These are phyloP conservation scores for Corchorus capsularis DNA, from an alignment of 345 rosid genomes.

Conservation along the genomic window DNA sequence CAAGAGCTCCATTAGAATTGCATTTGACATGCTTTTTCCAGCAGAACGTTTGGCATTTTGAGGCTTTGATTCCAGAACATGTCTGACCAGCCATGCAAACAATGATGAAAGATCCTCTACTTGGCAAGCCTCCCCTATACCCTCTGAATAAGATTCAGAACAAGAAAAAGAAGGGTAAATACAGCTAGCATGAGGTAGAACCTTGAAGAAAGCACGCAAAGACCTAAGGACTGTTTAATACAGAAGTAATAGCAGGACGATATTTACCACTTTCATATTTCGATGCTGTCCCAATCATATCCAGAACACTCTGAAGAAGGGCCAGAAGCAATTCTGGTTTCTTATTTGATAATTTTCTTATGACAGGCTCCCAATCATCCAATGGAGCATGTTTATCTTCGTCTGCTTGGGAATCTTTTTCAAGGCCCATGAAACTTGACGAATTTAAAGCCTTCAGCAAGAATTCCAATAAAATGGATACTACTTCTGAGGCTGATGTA, in stretches of 20 bases:
- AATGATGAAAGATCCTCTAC: constrained; percentile 50
- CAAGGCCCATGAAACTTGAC: constrained; percentile 40
- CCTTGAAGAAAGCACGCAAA: background rate
- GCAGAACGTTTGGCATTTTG: constrained; percentile 31
- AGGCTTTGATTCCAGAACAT: constrained; percentile 48
- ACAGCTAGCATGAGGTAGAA: background rate
- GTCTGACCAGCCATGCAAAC: constrained; percentile 74
- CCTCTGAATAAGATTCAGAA: constrained; percentile 33
- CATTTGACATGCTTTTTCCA: constrained; percentile 35
- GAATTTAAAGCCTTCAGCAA: constrained; percentile 56
- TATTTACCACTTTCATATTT: constrained; percentile 53
- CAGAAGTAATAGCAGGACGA: background rate
- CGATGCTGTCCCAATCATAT: constrained; percentile 46
- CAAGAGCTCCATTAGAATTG: constrained; percentile 47
- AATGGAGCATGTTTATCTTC: constrained; percentile 36
- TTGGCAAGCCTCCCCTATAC: constrained; percentile 33
- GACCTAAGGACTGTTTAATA: background rate
- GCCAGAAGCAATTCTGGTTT: constrained; percentile 73
- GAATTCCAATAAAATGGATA: constrained; percentile 63
- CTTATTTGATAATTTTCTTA: constrained; percentile 56
- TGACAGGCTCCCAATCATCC: constrained; percentile 71
- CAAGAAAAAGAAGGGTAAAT: constrained; percentile 3
- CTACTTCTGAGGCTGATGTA: constrained; percentile 70
- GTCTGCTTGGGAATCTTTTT: constrained; percentile 31
- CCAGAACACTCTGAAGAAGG: constrained; percentile 65